Percentiles rank a stretch among this genome's conserved stretches.
Evolutionary conservation across 73 alveolate species (phyloP).

Genomic region (Tetrahymena malaccensis): DNA sequence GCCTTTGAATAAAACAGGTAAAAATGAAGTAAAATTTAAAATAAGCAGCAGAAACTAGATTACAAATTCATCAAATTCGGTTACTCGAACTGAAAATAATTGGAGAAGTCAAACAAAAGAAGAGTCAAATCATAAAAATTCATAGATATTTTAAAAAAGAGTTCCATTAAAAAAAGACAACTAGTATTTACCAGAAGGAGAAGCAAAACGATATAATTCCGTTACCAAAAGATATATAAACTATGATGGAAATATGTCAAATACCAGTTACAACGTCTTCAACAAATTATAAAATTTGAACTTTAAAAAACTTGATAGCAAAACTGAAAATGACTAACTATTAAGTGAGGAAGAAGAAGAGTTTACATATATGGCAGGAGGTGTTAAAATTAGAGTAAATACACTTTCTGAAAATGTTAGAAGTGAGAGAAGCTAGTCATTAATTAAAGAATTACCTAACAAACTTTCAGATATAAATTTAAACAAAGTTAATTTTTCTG

Average conservation of each 20-base stretch:
- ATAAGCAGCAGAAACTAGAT: background rate
- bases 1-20: background rate
- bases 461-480: background rate
- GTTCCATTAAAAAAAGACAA: background rate
- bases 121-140: too few relatives aligned
- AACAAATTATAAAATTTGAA: too few relatives aligned
- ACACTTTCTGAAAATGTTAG: background rate
- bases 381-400: background rate
- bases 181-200: background rate
- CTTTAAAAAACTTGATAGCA: background rate
- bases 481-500: background rate
- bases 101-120: background rate
- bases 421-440: background rate
- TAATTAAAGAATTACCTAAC: background rate
- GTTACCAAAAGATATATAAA: background rate
- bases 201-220: background rate
- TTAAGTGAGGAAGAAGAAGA: background rate
- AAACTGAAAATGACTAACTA: background rate
- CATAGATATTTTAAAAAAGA: background rate
- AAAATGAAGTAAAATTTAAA: background rate
- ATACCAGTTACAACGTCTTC: background rate
- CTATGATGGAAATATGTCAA: background rate
- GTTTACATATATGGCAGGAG: background rate
- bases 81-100: background rate
- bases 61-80: background rate